Percentiles rank a stretch among this genome's conserved stretches.
These are phyloP conservation scores for Coffea humblotiana DNA, from an alignment of 305 asterid genomes.

Conservation along the genomic window DNA sequence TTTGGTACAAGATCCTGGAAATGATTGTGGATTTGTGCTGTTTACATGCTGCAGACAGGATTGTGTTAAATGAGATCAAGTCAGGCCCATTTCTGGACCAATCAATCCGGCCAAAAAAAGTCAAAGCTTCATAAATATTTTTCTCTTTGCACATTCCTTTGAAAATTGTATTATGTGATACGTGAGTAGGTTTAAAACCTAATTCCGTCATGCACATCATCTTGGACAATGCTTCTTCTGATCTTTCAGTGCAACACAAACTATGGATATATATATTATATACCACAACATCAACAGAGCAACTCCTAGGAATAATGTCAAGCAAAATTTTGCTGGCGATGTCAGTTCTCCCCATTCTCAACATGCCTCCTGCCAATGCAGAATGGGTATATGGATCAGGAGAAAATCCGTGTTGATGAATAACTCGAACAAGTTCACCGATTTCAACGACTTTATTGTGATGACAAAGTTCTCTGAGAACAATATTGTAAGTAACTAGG, in stretches of 20 bases:
- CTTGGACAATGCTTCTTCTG: constrained; percentile 42
- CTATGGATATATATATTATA: constrained; percentile 52
- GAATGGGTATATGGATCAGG: constrained; percentile 56
- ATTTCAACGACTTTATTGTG: constrained; percentile 39
- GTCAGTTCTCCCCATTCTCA: constrained; percentile 47
- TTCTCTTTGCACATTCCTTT: constrained; percentile 53
- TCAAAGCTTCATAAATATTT: constrained; percentile 38
- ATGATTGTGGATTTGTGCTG: constrained; percentile 36
- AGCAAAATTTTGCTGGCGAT: constrained; percentile 34
- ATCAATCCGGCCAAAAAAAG: constrained; percentile 35
- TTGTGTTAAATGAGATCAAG: constrained; percentile 49
- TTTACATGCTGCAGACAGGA: constrained; percentile 60
- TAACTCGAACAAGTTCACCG: constrained; percentile 36
- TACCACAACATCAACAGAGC: constrained; percentile 39
- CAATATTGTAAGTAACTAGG: constrained; percentile 53
- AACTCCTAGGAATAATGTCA: constrained; percentile 33
- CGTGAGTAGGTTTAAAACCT: constrained; percentile 54
- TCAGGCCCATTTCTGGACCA: constrained; percentile 58
- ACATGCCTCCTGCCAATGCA: constrained; percentile 60
- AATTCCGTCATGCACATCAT: constrained; percentile 37
- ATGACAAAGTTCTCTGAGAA: constrained; percentile 53
- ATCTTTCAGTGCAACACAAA: constrained; percentile 33
- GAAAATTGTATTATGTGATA: constrained; percentile 50
- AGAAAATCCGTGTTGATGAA: constrained; percentile 44
- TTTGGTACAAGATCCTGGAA: constrained; percentile 36